Percentiles rank a stretch among this genome's conserved stretches.
phyloP scores from a whole-genome alignment of 805 yeast species.

The Komagataella ulmi region DNA sequence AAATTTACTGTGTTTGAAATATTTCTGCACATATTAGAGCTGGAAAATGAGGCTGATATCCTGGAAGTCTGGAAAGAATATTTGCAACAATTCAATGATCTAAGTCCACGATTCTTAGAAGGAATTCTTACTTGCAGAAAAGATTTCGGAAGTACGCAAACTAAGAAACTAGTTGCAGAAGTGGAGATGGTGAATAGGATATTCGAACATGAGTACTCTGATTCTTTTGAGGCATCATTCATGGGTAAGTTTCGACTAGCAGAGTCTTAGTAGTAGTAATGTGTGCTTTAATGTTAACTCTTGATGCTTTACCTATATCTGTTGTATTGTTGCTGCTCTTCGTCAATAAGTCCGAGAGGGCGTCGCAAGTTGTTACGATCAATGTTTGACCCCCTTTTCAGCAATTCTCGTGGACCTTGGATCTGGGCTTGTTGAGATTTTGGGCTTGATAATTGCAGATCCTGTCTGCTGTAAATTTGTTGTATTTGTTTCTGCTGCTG shows the following conservation, averaged over 20 bases:
- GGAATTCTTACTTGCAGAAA: conserved; percentile 44
- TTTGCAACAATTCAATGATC: conserved; percentile 57
- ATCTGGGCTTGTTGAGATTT: not conserved
- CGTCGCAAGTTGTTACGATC: not conserved
- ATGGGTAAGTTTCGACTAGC: conserved; percentile 6
- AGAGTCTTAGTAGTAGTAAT: not conserved
- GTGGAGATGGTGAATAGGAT: conserved; percentile 7
- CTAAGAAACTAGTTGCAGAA: conserved; percentile 13
- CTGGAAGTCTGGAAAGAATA: conserved; percentile 47
- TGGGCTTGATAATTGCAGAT: not conserved
- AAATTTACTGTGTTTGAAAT: conserved; percentile 49
- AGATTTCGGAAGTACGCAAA: conserved; percentile 14
- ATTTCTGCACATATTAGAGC: conserved; percentile 40
- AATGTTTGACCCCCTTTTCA: not conserved
- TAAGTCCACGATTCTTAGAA: conserved; percentile 58
- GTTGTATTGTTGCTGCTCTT: not conserved
- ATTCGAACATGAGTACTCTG: conserved; percentile 1
- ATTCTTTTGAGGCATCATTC: conserved; percentile 1
- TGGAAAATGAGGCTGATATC: conserved; percentile 31
- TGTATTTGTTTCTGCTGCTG: not conserved
- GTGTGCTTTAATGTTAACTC: not conserved
- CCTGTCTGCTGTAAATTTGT: not conserved
- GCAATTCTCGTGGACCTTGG: not conserved
- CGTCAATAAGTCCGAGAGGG: not conserved
- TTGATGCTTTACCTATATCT: not conserved